These are phyloP conservation scores for Gossypium sturtianum DNA, from an alignment of 345 rosid genomes.

Conservation along the genomic window DNA sequence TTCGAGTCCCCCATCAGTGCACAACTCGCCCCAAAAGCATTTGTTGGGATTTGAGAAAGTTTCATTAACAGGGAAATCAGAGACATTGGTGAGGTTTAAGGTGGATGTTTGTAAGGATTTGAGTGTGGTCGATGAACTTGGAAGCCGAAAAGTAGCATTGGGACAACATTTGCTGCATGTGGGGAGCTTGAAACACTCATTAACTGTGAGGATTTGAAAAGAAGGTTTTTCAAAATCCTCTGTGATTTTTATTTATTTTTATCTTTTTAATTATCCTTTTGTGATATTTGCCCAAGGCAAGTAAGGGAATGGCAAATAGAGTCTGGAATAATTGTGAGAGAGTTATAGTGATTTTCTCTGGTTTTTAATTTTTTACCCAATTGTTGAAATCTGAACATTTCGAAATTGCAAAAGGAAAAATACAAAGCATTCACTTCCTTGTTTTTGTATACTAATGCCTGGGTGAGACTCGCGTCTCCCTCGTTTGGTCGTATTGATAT, in stretches of 20 bases:
- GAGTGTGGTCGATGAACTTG: conserved; percentile 65
- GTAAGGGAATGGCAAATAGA: background rate
- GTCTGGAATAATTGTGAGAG: conserved; percentile 15
- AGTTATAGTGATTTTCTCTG: conserved; percentile 11
- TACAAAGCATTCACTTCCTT: background rate
- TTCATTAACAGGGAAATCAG: conserved; percentile 25
- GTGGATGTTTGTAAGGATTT: conserved; percentile 76
- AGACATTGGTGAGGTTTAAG: conserved; percentile 40
- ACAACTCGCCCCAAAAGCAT: conserved; percentile 64
- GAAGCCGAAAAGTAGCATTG: conserved; percentile 50
- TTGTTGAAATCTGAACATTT: background rate
- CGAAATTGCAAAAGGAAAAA: background rate
- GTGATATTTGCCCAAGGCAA: conserved; percentile 6
- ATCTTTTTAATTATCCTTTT: background rate
- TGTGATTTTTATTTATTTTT: background rate
- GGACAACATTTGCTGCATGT: conserved; percentile 72
- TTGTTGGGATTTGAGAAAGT: conserved; percentile 68
- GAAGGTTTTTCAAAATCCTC: conserved; percentile 7
- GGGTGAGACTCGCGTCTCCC: no score
- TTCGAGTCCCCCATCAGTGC: conserved; percentile 59
- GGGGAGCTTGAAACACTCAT: conserved; percentile 56
- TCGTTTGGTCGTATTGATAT: no score
- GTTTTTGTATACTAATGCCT: background rate
- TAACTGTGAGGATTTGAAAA: conserved; percentile 50
- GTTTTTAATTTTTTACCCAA: background rate